These are phyloP conservation scores for Kwoniella shandongensis DNA, from an alignment of 768 basidiomycete genomes.

Conservation along the genomic window DNA sequence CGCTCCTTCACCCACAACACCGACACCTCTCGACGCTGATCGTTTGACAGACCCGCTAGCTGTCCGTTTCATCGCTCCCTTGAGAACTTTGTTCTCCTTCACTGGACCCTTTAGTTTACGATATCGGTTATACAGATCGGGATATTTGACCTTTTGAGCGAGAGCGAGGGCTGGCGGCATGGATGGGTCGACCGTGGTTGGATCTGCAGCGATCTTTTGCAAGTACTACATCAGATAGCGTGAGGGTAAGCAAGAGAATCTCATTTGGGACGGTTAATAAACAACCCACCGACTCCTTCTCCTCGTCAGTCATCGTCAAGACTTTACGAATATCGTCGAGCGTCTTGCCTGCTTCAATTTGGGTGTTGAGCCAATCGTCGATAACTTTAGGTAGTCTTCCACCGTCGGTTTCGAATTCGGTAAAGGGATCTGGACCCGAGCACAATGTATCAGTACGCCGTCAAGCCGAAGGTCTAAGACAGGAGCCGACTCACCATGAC, in stretches of 20 bases:
- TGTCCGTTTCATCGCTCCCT: slow-evolving; percentile 11
- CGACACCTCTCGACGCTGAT: slow-evolving; percentile 1
- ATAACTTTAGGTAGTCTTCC: slow-evolving; percentile 38
- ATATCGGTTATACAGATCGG: slow-evolving; percentile 49
- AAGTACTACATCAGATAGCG: slow-evolving; percentile 12
- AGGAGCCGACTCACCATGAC: slow-evolving; percentile 39
- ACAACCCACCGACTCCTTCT: slow-evolving; percentile 32
- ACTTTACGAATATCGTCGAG: slow-evolving; percentile 35
- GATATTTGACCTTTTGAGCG: slow-evolving; percentile 42
- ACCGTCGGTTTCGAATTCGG: slow-evolving; percentile 27
- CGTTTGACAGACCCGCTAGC: slow-evolving; percentile 11
- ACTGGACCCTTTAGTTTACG: slow-evolving; percentile 44
- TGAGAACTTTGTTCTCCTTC: slow-evolving; percentile 20
- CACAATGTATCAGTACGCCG: neutral
- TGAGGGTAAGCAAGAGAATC: too few relatives aligned
- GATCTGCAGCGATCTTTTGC: slow-evolving; percentile 23
- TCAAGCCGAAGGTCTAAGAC: neutral
- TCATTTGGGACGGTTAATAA: too few relatives aligned
- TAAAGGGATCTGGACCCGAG: slow-evolving; percentile 35
- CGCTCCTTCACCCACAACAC: too few relatives aligned
- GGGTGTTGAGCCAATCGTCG: slow-evolving; percentile 40
- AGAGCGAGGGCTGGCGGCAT: slow-evolving; percentile 38
- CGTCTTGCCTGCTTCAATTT: slow-evolving; percentile 37
- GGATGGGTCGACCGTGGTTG: slow-evolving; percentile 19
- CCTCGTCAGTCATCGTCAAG: slow-evolving; percentile 35